Evolutionary conservation across 352 stramenopile genomes (phyloP).

Genomic region (Pythium phragmiticola): DNA sequence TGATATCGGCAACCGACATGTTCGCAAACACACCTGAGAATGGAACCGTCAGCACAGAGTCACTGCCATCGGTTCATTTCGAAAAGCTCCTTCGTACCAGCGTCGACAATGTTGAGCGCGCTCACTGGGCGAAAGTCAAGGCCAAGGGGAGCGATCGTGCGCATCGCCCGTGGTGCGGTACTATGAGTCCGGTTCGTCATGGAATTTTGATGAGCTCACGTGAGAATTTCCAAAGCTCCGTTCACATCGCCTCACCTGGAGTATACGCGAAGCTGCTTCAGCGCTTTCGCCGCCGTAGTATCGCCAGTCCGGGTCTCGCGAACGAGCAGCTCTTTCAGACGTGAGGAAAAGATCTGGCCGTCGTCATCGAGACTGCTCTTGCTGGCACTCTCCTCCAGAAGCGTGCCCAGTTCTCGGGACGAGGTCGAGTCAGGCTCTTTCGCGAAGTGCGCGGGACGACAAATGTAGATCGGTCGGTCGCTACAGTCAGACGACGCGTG

Average conservation of each 20-base stretch:
- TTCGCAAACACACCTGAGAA: conserved; percentile 38
- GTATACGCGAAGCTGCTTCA: conserved; percentile 40
- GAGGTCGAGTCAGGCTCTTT: conserved; percentile 31
- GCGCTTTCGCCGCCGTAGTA: neutral
- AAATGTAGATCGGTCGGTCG: conserved; percentile 44
- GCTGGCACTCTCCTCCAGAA: conserved; percentile 10
- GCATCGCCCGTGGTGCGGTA: conserved; percentile 37
- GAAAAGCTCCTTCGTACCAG: conserved; percentile 21
- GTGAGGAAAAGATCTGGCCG: conserved; percentile 29
- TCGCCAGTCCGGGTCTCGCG: conserved; percentile 13
- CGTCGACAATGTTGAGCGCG: conserved; percentile 42
- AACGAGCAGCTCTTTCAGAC: conserved; percentile 30
- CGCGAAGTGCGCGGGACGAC: conserved; percentile 35
- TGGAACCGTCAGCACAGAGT: neutral
- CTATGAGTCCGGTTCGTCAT: conserved; percentile 13
- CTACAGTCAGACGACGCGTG: neutral
- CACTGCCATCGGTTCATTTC: neutral
- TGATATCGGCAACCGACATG: conserved; percentile 40
- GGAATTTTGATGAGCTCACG: neutral
- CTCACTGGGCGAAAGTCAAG: conserved; percentile 45
- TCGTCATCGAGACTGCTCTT: conserved; percentile 20
- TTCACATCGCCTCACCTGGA: conserved; percentile 26
- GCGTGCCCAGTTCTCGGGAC: conserved; percentile 20
- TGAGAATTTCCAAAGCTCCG: neutral
- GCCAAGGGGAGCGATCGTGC: conserved; percentile 39